Evolutionary conservation across 352 stramenopile species (phyloP), one percentile per base, ranked within the genome.

Genomic region (Blastocystis hominis): DNA sequence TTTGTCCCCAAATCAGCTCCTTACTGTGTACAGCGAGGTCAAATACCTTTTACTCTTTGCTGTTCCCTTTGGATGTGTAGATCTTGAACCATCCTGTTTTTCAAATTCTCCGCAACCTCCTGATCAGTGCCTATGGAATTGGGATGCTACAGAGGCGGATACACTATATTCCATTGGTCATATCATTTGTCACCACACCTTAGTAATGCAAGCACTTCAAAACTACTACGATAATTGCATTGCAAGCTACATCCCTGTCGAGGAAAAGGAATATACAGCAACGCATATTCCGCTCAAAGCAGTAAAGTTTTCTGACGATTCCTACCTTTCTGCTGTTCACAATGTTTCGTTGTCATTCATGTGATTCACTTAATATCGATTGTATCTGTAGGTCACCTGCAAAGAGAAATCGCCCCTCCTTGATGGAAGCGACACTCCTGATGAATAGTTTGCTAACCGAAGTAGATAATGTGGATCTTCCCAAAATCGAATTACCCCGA

Each of bases 61-160:
- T 6, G 9, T n/a, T 47, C 30, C 24, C 34, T 47, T 50, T 17
- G 62, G 62, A 42, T 20, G 53, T 50, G 40, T 20, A 66, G n/a
- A 42, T 9, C 24, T 24, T 34, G 20, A 50, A 5, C 36, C 44
- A 3, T 34, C 72, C 9, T 15, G 5, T 40, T 44, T 47, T 24
- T 59, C 50, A n/a, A 10, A 46, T 68, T n/a, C 72, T 38, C 44
- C 46, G 36, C 20, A 15, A 6, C 50, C 13, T 69, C 72, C 55
- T 2, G 47, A 84, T 7, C 44, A 54, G 42, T 38, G 72, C n/a
- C 55, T 84, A 13, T 84, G 72, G 72, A 84, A 84, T 53, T 84
- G 72, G 72, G 46, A 63, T 17, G 15, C 72, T n/a, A 68, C 44
- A 17, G 72, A 84, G 72, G 20, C 13, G 7, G 72, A 84, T 68